Evolutionary conservation across 2,329 filamentous ascomycete genomes (phyloP).

Genomic region (Harringtonia lauricola): DNA sequence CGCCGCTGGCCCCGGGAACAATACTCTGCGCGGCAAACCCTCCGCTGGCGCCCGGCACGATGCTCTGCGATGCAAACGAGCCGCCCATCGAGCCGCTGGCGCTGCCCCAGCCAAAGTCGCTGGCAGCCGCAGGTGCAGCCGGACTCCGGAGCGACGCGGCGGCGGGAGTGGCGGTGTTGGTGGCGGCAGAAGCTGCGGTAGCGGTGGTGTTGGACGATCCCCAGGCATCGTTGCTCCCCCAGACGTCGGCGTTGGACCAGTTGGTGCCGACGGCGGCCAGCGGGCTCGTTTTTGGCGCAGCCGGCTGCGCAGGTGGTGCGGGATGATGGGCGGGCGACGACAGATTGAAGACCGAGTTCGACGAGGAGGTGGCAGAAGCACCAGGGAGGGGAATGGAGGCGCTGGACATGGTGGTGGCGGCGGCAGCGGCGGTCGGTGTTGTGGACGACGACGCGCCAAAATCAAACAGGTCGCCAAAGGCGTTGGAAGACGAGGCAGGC

Average conservation of each 20-base stretch:
- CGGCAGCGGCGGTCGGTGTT: constrained; percentile 32
- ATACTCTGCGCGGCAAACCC: constrained; percentile 50
- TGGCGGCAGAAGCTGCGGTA: constrained; percentile 11
- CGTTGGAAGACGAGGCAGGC: constrained; percentile 34
- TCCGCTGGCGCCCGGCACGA: constrained; percentile 27
- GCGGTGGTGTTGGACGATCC: constrained; percentile 48
- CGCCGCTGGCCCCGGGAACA: constrained; percentile 51
- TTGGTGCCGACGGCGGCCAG: constrained; percentile 26
- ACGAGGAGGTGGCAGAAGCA: constrained; percentile 15
- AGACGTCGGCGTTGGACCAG: constrained; percentile 54
- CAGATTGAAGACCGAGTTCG: constrained; percentile 73
- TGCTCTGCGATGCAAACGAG: constrained; percentile 3
- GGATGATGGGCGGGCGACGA: constrained; percentile 31
- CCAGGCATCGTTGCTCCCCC: constrained; percentile 83
- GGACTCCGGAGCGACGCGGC: constrained; percentile 48
- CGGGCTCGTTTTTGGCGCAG: constrained; percentile 22
- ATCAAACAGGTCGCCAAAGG: constrained; percentile 74
- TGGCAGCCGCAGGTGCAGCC: constrained; percentile 27
- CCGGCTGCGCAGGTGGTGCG: constrained; percentile 27
- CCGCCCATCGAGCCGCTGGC: constrained; percentile 4
- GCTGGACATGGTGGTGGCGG: constrained; percentile 23
- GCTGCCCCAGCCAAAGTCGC: constrained; percentile 52
- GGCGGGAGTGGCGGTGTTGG: not conserved
- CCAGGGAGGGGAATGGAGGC: constrained; percentile 28
- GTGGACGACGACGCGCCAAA: constrained; percentile 41